Base-by-base conservation (phyloP, 345 rosid species). In the Sonneratia caseolaris region DNA sequence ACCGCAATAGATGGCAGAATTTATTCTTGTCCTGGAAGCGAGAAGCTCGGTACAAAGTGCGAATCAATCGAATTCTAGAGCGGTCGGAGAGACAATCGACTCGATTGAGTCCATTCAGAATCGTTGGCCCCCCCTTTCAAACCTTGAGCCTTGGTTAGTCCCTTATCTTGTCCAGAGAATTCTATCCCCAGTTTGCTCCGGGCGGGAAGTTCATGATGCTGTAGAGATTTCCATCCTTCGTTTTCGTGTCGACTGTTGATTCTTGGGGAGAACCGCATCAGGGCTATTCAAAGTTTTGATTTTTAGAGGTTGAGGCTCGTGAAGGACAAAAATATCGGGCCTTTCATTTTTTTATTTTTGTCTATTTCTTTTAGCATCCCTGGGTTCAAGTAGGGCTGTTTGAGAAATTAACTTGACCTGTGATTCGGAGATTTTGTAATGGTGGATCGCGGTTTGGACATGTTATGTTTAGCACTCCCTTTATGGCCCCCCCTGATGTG, bases 81-180 rank as follows among this genome's bases (percentile, higher is more conserved):
- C 5, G 45, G 10, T 42, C 5, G 45, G 45, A 42, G 45, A 42
- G 45, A 42, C 45, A 42, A 42, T 42, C 45, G 45, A 42, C 45
- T 42, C 45, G 10, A 42, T 42, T 42, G 10, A 42, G 45, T 42
- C 45, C 45, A 42, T 42, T 42, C 45, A 42, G 45, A 42, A 4
- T 9, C 45, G 45, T 42, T 9, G 10, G 45, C 45, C 10, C 45
- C 45, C 45, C 10, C 45, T 42, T 9, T 42, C 45, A 42, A 42
- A 42, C 45, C 45, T 5, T 42, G 2, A 42, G 45, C 75, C 92
- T 94, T 36, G 98, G 98, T 94, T 75, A 43, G 88, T 69, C 66
- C 22, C 22, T 21, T 21, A 22, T 53, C 22, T 19, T 18, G 22
- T 5, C 14, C 51, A 4, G 9, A 47, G 15, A 47, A 42, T 42